Conservation (phyloP, 768 basidiomycete species). For the Amylocystis lapponica region DNA sequence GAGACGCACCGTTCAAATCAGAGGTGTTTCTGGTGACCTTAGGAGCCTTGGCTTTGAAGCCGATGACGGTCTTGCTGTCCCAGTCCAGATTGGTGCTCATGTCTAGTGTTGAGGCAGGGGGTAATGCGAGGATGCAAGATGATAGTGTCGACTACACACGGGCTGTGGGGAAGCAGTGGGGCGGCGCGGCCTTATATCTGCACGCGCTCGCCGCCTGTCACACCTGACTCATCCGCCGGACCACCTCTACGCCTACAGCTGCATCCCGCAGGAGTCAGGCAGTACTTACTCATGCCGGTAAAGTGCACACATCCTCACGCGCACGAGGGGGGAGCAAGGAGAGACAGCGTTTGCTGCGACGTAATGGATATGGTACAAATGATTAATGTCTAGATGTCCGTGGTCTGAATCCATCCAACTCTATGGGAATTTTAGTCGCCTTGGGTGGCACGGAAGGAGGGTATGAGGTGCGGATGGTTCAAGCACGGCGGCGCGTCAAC, state of each 20-base stretch:
- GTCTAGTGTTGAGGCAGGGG: conserved; percentile 1
- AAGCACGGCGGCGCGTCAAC: conserved; percentile 22
- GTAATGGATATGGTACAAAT: conserved; percentile 1
- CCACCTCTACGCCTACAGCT: conserved; percentile 4
- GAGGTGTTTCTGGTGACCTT: conserved; percentile 58
- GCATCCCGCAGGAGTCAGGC: not conserved
- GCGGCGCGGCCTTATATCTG: conserved; percentile 17
- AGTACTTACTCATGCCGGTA: too few species aligned
- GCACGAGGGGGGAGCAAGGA: too few species aligned
- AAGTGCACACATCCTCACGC: too few species aligned
- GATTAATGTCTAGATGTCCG: not conserved
- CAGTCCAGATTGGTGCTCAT: conserved; percentile 44
- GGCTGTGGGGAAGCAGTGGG: conserved; percentile 13
- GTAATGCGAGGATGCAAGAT: not conserved
- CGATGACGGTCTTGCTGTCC: conserved; percentile 72
- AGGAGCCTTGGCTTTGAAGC: conserved; percentile 53
- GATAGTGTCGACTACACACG: too few species aligned
- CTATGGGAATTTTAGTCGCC: not conserved
- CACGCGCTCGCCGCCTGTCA: conserved; percentile 6
- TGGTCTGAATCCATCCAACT: not conserved
- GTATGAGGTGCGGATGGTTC: not conserved
- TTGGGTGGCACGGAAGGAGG: not conserved
- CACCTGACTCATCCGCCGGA: conserved; percentile 2
- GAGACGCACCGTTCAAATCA: conserved; percentile 48
- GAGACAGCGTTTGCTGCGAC: not conserved